Conservation (phyloP, 192 early-diverging fungal genomes). For the Coemansia sp. region DNA sequence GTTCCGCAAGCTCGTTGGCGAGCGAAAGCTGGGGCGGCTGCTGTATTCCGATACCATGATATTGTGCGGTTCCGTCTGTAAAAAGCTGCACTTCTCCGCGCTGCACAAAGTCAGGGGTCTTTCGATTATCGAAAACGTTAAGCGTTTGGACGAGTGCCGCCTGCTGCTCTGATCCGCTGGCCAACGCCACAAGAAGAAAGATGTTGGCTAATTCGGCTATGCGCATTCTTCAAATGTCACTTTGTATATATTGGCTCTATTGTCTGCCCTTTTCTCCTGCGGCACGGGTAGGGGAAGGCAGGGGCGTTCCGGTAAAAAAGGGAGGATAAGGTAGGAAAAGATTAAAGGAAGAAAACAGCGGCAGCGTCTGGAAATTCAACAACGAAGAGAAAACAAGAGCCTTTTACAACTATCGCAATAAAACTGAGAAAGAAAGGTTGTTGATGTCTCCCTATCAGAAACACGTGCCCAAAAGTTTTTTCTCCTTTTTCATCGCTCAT, state of each 20-base stretch:
- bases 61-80: conserved; percentile 34
- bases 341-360: background rate
- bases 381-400: background rate
- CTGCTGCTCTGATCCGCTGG: background rate
- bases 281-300: background rate
- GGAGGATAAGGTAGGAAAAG: background rate
- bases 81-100: conserved; percentile 40
- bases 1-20: background rate
- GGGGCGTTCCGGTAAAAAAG: background rate
- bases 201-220: background rate
- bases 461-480: too few relatives aligned
- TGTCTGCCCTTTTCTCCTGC: background rate
- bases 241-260: background rate
- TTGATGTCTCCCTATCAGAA: too few relatives aligned
- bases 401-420: background rate
- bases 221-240: background rate
- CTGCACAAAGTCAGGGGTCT: conserved; percentile 21
- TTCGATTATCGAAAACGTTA: conserved; percentile 35
- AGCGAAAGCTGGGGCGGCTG: conserved; percentile 14
- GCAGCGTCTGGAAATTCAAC: background rate
- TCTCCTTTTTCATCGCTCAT: too few relatives aligned
- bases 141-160: conserved; percentile 17
- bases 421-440: background rate
- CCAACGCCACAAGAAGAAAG: background rate
- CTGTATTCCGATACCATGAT: conserved; percentile 22